Evolutionary conservation across 352 stramenopile genomes (phyloP).

Genomic region (Globisporangium middletonii): DNA sequence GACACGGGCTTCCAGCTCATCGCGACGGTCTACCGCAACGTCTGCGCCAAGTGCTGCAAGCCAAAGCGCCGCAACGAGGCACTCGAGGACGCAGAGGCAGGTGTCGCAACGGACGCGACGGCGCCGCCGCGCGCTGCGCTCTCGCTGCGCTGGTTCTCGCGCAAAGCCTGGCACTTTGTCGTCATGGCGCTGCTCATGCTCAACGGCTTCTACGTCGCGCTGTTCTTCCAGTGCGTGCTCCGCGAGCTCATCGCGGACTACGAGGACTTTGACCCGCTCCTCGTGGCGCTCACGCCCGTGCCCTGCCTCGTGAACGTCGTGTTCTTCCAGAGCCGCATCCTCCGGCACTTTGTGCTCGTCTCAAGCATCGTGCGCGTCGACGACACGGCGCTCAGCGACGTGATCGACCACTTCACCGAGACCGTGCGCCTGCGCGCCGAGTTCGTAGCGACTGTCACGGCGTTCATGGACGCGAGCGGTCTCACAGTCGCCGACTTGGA

Average conservation of each 20-base stretch:
- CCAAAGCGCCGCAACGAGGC: neutral
- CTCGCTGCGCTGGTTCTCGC: constrained; percentile 44
- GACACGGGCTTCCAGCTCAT: constrained; percentile 32
- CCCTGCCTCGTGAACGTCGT: constrained; percentile 54
- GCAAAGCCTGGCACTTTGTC: constrained; percentile 57
- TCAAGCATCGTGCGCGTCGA: constrained; percentile 53
- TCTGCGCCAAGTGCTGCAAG: neutral
- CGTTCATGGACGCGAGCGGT: constrained; percentile 16
- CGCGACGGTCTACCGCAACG: constrained; percentile 7
- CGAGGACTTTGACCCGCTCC: constrained; percentile 13
- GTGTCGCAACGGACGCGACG: neutral
- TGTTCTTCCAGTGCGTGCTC: constrained; percentile 57
- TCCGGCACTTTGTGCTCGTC: constrained; percentile 58
- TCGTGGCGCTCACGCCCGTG: constrained; percentile 22
- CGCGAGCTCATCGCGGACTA: constrained; percentile 36
- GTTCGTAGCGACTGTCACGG: constrained; percentile 28
- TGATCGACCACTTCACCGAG: constrained; percentile 57
- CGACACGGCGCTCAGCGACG: constrained; percentile 37
- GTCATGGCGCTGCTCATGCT: constrained; percentile 61
- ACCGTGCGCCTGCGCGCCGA: constrained; percentile 47
- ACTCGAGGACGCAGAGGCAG: neutral
- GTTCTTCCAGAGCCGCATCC: constrained; percentile 51
- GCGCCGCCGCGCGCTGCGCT: neutral
- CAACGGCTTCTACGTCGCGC: constrained; percentile 61
- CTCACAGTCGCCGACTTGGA: constrained; percentile 31